Evolutionary conservation across 1,284 basidiomycete species (phyloP), one percentile per base, ranked within the genome.

Genomic region (Irpex lacteus): DNA sequence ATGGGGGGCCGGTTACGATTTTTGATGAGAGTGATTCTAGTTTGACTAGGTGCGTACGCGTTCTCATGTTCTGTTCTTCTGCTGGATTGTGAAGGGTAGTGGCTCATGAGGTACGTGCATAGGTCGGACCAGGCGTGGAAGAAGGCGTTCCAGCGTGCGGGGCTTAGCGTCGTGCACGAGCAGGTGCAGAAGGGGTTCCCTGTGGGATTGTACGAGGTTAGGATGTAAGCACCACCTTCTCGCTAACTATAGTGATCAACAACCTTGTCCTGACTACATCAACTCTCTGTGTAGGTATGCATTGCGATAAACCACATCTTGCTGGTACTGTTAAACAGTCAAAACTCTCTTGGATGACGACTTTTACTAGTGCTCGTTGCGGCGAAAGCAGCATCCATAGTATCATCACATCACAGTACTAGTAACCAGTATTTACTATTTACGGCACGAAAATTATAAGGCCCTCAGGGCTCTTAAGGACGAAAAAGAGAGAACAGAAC

Each of bases 11-110:
- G 0, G 79, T 81, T 13, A 82, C 84, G 18, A 76, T 89, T 15
- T 94, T 95, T 71, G 96, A 98, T 71, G 86, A 90, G 65, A 81
- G 90, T 65, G 96, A 98, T 77, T 95, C 93, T 11, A 96, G 92
- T 71, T 78, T 96, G 72, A 98, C 93, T 8, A 86, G 96, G 95
- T n/a, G n/a, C n/a, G n/a, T n/a, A n/a, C n/a, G n/a, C n/a, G n/a
- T n/a, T n/a, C n/a, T n/a, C n/a, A n/a, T n/a, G n/a, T n/a, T n/a
- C n/a, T n/a, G n/a, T n/a, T n/a, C n/a, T n/a, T n/a, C n/a, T n/a
- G 32, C 32, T 32, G 4, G 32, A 4, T 32, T 4, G 32, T 32
- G 32, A 32, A n/a, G n/a, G n/a, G n/a, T n/a, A n/a, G n/a, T n/a
- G n/a, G n/a, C n/a, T n/a, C n/a, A n/a, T n/a, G n/a, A n/a, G n/a